Evolutionary conservation across 805 yeast species (phyloP), one percentile per base, ranked within the genome.

Genomic region (Ogataea siamensis): DNA sequence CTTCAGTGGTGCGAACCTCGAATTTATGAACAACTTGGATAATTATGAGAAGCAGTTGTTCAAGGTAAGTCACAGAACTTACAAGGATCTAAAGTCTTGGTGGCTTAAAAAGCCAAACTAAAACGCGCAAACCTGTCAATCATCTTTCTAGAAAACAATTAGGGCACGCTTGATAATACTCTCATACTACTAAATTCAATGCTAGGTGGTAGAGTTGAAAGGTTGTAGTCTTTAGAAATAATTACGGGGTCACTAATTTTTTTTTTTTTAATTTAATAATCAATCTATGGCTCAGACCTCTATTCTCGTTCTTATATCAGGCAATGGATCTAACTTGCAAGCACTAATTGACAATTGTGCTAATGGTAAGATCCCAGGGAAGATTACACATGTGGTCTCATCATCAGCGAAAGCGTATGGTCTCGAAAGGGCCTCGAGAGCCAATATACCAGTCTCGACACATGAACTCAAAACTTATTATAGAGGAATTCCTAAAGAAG

Each of bases 241-340:
- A n/a, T n/a, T n/a, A n/a, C n/a, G n/a, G n/a, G n/a, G n/a, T n/a
- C n/a, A n/a, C n/a, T n/a, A n/a, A n/a, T n/a, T n/a, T n/a, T 25
- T 12, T 25, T n/a, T 25, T 25, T 11, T 13, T 13, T 18, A 22
- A 30, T 11, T 33, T 26, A 33, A 28, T 17, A 16, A 28, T 16
- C 12, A n/a, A 28, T 11, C n/a, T 28, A 28, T 28, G 31, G 21
- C 22, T 28, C 21, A n/a, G n/a, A 51, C 60, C 5, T 51, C 51
- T 9, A 76, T 84, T 40, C 68, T 84, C 8, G 97, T 93, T 0
- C 74, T 93, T 25, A 93, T 93, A 15, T 89, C 98, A 0, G 99
- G 99, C 0, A 82, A 83, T 19, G 99, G 99, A 2, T 80, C 97
- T n/a, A 93, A 93, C 56, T 68, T 93, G 26, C 99, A 93, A 60